phyloP scores from a whole-genome alignment of 306 rosid genomes.

The Notholithocarpus densiflorus region DNA sequence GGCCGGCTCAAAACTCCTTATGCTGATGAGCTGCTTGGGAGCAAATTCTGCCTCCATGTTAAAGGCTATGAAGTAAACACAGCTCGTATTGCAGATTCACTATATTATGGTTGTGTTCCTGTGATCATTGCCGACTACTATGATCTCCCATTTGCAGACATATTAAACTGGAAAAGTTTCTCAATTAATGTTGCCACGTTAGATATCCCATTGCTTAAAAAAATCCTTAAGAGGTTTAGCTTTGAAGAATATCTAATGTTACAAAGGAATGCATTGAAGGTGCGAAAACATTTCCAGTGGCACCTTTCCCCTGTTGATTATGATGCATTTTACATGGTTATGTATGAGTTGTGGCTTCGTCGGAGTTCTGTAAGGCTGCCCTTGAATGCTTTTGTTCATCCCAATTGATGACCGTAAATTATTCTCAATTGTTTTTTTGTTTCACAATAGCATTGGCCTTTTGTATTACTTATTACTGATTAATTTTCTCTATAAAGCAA shows the following conservation, averaged over 20 bases:
- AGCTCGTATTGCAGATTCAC: slow-evolving; percentile 71
- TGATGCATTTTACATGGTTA: slow-evolving; percentile 79
- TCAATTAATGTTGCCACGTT: slow-evolving; percentile 49
- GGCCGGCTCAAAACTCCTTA: slow-evolving; percentile 77
- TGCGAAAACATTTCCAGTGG: slow-evolving; percentile 80
- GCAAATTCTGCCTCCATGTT: slow-evolving; percentile 89
- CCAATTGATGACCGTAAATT: not conserved
- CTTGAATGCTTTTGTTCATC: slow-evolving; percentile 6
- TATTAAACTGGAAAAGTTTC: slow-evolving; percentile 71
- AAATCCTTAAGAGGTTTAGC: slow-evolving; percentile 51
- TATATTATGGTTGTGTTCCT: slow-evolving; percentile 83
- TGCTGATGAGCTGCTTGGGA: slow-evolving; percentile 64
- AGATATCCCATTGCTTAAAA: slow-evolving; percentile 65
- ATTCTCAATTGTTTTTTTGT: not conserved
- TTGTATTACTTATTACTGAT: not conserved
- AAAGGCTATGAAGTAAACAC: slow-evolving; percentile 91
- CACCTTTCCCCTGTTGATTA: slow-evolving; percentile 56
- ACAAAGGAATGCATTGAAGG: slow-evolving; percentile 60
- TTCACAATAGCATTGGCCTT: not conserved
- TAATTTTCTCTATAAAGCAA: not conserved
- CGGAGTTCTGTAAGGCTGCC: slow-evolving; percentile 44
- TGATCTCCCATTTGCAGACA: slow-evolving; percentile 76
- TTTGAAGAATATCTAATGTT: slow-evolving; percentile 43
- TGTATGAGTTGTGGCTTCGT: slow-evolving; percentile 88
- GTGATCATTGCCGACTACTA: slow-evolving; percentile 73